Evolutionary conservation across 164 flowering plant species (phyloP).

Genomic region (grape (Vitis vinifera)): ASM3070453v1 NC_081808.1:8148001-8148500

Average conservation of each 20-base stretch:
- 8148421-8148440: too few species aligned
- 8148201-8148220: slow-evolving; percentile 3
- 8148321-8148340: slow-evolving; percentile 9
- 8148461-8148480: background rate
- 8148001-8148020: too few species aligned
- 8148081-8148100: slow-evolving; percentile 45
- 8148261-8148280: slow-evolving; percentile 15
- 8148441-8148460: too few species aligned
- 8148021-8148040: too few species aligned
- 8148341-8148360: slow-evolving; percentile 1
- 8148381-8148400: too few species aligned
- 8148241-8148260: slow-evolving; percentile 33
- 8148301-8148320: background rate
- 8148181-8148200: slow-evolving; percentile 27
- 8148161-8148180: slow-evolving; percentile 29
- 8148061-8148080: background rate
- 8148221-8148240: slow-evolving; percentile 19
- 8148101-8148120: slow-evolving; percentile 23
- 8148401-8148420: too few species aligned
- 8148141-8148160: slow-evolving; percentile 36
- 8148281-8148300: background rate
- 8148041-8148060: background rate
- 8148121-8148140: slow-evolving; percentile 28
- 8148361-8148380: background rate
- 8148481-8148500: too few species aligned